phyloP scores from a whole-genome alignment of 768 basidiomycete genomes.

The Leccinum subtestaceum region DNA sequence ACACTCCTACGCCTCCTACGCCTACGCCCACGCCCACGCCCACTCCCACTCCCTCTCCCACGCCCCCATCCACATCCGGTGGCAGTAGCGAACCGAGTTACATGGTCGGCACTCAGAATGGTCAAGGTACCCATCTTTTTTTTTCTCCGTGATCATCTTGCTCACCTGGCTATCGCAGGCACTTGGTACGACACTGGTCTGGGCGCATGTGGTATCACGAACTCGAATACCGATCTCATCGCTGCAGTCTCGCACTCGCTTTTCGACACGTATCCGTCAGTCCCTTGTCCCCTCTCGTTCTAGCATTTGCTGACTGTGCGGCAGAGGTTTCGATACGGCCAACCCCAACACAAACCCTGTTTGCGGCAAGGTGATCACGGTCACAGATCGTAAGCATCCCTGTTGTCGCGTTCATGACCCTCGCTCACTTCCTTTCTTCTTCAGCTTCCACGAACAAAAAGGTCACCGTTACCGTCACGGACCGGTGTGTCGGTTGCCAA shows the following conservation, averaged over 20 bases:
- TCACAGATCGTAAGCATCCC: constrained; percentile 42
- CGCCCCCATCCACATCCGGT: constrained; percentile 13
- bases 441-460: constrained; percentile 37
- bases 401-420: not conserved
- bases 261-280: constrained; percentile 38
- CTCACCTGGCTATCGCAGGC: constrained; percentile 17
- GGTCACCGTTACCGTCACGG: constrained; percentile 51
- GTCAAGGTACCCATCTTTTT: constrained; percentile 38
- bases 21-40: not conserved
- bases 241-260: constrained; percentile 35
- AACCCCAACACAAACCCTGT: constrained; percentile 80
- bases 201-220: constrained; percentile 41
- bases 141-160: not conserved
- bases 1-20: not conserved
- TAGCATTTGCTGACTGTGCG: not conserved
- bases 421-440: constrained; percentile 13
- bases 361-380: constrained; percentile 48
- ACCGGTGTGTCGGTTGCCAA: constrained; percentile 61
- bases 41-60: not conserved
- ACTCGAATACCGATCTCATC: constrained; percentile 29
- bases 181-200: constrained; percentile 37
- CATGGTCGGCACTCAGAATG: constrained; percentile 47
- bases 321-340: constrained; percentile 50
- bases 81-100: constrained; percentile 34
- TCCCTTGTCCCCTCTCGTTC: not conserved